Evolutionary conservation across 2,329 filamentous ascomycete species (phyloP).

Genomic region (Plectosphaerella cucumerina): DNA sequence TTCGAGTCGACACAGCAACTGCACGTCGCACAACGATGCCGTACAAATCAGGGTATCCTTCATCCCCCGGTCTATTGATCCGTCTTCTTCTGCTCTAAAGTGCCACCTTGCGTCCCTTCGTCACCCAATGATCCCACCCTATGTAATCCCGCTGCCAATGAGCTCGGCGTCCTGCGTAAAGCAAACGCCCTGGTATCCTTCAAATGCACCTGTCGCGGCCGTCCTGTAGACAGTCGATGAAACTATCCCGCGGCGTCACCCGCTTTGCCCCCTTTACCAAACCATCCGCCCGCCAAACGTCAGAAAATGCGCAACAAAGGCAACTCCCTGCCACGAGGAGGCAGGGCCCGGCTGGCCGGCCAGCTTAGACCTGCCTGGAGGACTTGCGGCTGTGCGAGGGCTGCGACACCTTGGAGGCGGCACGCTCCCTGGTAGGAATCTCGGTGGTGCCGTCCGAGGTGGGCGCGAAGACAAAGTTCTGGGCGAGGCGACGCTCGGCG

Average conservation of each 20-base stretch:
- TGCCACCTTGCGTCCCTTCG: neutral
- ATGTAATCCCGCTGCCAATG: no score
- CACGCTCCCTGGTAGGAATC: slow-evolving; percentile 32
- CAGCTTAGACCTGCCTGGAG: slow-evolving; percentile 24
- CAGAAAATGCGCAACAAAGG: neutral
- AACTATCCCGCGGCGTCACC: neutral
- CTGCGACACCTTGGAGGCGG: slow-evolving; percentile 24
- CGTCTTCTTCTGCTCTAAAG: neutral
- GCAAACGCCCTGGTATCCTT: neutral
- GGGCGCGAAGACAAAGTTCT: slow-evolving; percentile 35
- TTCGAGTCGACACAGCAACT: no score
- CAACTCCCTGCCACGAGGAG: neutral
- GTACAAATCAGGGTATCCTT: neutral
- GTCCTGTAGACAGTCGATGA: neutral
- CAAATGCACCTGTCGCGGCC: neutral
- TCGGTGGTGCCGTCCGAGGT: slow-evolving; percentile 27
- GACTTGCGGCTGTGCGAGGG: slow-evolving; percentile 26
- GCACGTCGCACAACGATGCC: no score
- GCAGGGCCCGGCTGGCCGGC: no score
- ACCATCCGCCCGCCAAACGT: no score
- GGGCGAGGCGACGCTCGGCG: slow-evolving; percentile 57
- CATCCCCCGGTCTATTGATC: neutral
- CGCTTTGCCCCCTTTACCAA: neutral
- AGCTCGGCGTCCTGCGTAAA: neutral
- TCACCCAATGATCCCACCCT: no score